Base-by-base conservation (phyloP, 805 yeast genomes). In the Millerago galiae region DNA sequence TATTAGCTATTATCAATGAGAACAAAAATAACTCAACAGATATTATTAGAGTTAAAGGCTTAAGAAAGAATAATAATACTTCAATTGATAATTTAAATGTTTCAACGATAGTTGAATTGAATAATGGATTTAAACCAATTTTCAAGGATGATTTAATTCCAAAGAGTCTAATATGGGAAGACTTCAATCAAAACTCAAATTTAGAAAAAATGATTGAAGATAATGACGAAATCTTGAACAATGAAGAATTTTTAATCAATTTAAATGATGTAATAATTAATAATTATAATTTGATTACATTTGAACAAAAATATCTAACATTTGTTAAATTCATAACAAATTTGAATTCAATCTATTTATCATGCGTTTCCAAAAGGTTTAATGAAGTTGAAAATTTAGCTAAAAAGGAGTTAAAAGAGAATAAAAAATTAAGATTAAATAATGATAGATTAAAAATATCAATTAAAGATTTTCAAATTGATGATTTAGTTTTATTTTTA, bases 351-450 rank as follows among this genome's bases (percentile, higher is more conserved):
- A 45, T 37, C 36, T 66, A 60, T 37, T 64, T 67, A 30, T 59
- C 64, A 12, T 66, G 76, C 12, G 75, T 89, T 3, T 72, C 80
- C 31, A 79, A 83, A 56, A 68, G 99, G 45, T 90, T 93, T 54
- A 77, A 75, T 42, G 98, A 91, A 56, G 95, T 91, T 39, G 98
- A 93, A 59, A 77, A 82, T 6, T 71, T 90, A 52, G 98, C 98
- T 2, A 81, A 93, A 54, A 84, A 79, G 55, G 71, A 86, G 46
- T 86, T 90, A 44, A 82, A 81, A 55, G 95, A 86, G 51, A 80
- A 75, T 51, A 75, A 72, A 47, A 55, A 60, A 41, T 67, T 74
- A 42, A 69, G 72, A 26, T 25, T 3, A 2, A 72, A 68, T 36
- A 50, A 50, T 14, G 83, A 76, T 47, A 63, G 65, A 36, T 64